Base-by-base conservation (phyloP, 2,329 filamentous ascomycete genomes). In the Trichoderma sp. region DNA sequence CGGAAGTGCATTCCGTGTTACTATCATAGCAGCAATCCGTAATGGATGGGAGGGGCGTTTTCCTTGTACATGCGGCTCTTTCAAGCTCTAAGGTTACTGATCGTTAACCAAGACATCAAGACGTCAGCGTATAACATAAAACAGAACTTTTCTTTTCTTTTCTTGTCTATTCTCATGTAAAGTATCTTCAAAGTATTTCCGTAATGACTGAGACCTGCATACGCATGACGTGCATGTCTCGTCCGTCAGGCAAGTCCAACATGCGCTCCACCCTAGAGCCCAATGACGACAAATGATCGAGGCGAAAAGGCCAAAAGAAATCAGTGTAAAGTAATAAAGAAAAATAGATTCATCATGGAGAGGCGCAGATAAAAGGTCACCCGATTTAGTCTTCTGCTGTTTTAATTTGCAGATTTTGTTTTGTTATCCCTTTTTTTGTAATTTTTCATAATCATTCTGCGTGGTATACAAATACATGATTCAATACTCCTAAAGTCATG, bases 391-490 rank as follows among this genome's bases (percentile, higher is more conserved):
- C 8, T 11, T 46, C 5, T 4, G 26, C 28, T 51, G 18, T 49
- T 43, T 3, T 4, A 16, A 37, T 66, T 52, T 66, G 21, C 37
- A 18, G 18, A 7, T 43, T 3, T 43, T 18, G 5, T 39, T 67
- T 59, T 67, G 6, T 14, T 49, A 51, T 56, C 32, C 56, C 43
- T 63, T 61, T 61, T 61, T 61, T 63, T 61, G 34, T 63, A 32
- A 63, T 55, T 61, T 52, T 37, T 64, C 13, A 3, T 64, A 64
- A 21, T 64, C 26, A 64, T 54, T 64, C 46, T 64, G 46, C 55
- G 8, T 54, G 46, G 65, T 67, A 67, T 56, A 60, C 51, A 51
- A n/a, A 68, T 66, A 56, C 39, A 59, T 66, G 30, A 32, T 69
- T 55, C 63, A 66, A 56, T 43, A 39, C 63, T 43, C 59, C 59